These are phyloP conservation scores for Cystobasidium tubakii DNA, from an alignment of 768 basidiomycete genomes.

Conservation along the genomic window DNA sequence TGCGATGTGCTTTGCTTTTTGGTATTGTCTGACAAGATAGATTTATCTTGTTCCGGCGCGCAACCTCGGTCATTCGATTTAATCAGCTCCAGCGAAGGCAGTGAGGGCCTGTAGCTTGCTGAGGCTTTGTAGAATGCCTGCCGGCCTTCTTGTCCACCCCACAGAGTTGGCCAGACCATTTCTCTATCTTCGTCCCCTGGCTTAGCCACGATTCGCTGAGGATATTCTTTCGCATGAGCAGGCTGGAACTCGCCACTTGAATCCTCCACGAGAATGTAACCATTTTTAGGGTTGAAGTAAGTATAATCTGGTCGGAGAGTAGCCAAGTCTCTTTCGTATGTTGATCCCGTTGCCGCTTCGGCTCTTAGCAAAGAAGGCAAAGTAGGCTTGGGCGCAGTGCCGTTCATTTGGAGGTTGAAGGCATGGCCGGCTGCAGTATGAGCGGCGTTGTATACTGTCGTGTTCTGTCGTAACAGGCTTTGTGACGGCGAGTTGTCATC, in stretches of 20 bases:
- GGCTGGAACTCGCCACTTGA: constrained; percentile 74
- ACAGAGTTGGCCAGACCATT: constrained; percentile 71
- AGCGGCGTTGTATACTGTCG: constrained; percentile 1
- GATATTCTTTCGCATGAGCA: constrained; percentile 75
- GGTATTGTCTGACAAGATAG: background rate
- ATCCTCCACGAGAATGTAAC: constrained; percentile 88
- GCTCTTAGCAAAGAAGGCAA: constrained; percentile 58
- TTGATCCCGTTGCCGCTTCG: constrained; percentile 74
- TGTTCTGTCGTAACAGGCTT: constrained; percentile 40
- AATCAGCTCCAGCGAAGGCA: background rate
- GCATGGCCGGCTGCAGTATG: background rate
- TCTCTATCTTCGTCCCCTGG: constrained; percentile 2
- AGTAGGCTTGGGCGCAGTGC: constrained; percentile 43
- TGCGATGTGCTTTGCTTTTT: constrained; percentile 47
- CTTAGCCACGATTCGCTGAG: constrained; percentile 52
- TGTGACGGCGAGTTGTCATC: constrained; percentile 45
- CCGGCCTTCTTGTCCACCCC: constrained; percentile 50
- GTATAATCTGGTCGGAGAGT: constrained; percentile 79
- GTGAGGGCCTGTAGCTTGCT: background rate
- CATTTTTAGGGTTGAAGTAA: constrained; percentile 71
- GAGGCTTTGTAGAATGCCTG: constrained; percentile 40
- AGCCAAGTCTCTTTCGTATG: constrained; percentile 82
- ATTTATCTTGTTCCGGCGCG: background rate
- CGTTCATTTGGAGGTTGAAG: constrained; percentile 8
- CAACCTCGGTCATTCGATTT: background rate